A percentile compares a stretch with the other conserved stretches of the same genome.
These are phyloP conservation scores for Eucalyptus caleyi DNA, from an alignment of 345 rosid species.

Conservation along the genomic window DNA sequence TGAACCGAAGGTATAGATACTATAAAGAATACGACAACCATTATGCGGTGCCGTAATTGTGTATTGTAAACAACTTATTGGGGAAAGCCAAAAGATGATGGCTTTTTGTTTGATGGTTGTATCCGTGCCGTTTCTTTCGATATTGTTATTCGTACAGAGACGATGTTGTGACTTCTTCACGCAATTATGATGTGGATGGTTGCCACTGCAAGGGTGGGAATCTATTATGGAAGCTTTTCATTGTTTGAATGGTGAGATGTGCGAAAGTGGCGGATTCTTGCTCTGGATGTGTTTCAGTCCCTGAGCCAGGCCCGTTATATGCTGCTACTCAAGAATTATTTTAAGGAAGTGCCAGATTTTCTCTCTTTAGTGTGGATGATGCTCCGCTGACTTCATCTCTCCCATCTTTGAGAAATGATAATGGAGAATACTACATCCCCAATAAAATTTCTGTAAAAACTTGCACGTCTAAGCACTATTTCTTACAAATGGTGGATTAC, in stretches of 20 bases:
- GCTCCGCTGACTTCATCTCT: background rate
- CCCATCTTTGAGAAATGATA: background rate
- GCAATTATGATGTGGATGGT: background rate
- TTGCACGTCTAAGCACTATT: rapidly evolving
- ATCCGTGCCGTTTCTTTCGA: background rate
- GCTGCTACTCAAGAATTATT: background rate
- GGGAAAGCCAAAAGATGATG: background rate
- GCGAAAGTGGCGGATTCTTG: rapidly evolving
- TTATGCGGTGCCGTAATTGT: background rate
- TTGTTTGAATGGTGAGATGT: background rate
- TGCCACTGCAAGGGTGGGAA: background rate
- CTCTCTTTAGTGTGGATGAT: background rate
- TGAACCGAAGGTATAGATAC: background rate
- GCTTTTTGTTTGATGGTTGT: background rate
- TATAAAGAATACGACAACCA: rapidly evolving
- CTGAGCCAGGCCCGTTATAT: background rate
- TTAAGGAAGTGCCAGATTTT: background rate
- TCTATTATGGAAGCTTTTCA: background rate
- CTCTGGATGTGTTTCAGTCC: background rate
- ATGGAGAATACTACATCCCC: background rate
- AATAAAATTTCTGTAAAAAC: no score
- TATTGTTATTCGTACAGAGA: background rate
- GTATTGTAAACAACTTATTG: background rate
- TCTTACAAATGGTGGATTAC: background rate
- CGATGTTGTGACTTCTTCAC: background rate